Conservation (phyloP, 1,139 yeast genomes). For the Oligophagozyma castellii region DNA sequence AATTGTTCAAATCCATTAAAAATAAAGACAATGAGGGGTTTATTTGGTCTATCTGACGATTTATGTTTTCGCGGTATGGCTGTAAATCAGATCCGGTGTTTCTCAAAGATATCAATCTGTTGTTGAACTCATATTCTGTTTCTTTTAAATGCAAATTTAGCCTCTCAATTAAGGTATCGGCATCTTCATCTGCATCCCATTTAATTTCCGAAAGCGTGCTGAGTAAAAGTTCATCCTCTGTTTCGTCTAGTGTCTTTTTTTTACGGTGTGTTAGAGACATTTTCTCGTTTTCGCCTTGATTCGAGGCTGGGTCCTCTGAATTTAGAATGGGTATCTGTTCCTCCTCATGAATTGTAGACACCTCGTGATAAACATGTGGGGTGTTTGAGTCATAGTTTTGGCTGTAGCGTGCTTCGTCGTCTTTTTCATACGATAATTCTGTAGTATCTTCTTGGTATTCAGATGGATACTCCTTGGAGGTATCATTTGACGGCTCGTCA, state of each 20-base stretch:
- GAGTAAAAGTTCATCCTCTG: slow-evolving; percentile 17
- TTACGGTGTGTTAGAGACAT: slow-evolving; percentile 8
- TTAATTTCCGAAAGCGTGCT: slow-evolving; percentile 57
- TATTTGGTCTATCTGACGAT: slow-evolving; percentile 50
- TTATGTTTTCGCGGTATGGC: slow-evolving; percentile 32
- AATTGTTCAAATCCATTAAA: slow-evolving; percentile 43
- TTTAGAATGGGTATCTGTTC: slow-evolving; percentile 4
- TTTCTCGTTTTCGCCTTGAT: not conserved
- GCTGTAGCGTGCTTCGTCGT: slow-evolving; percentile 21
- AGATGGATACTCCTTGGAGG: not conserved
- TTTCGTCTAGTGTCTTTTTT: slow-evolving; percentile 4
- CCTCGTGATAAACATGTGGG: slow-evolving; percentile 19
- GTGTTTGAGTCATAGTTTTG: slow-evolving; percentile 7
- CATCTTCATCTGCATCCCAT: slow-evolving; percentile 58
- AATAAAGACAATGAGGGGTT: slow-evolving; percentile 41
- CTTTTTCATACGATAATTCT: slow-evolving; percentile 20
- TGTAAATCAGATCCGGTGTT: slow-evolving; percentile 31
- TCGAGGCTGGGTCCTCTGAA: not conserved
- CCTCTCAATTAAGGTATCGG: slow-evolving; percentile 40
- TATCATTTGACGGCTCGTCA: slow-evolving; percentile 3
- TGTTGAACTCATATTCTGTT: slow-evolving; percentile 37
- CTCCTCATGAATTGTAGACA: slow-evolving; percentile 22
- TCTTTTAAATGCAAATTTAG: slow-evolving; percentile 39
- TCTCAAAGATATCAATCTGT: slow-evolving; percentile 23
- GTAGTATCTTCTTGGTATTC: slow-evolving; percentile 5